Evolutionary conservation across 345 rosid genomes (phyloP), one percentile per base, ranked within the genome.

Genomic region (Excoecaria agallocha): DNA sequence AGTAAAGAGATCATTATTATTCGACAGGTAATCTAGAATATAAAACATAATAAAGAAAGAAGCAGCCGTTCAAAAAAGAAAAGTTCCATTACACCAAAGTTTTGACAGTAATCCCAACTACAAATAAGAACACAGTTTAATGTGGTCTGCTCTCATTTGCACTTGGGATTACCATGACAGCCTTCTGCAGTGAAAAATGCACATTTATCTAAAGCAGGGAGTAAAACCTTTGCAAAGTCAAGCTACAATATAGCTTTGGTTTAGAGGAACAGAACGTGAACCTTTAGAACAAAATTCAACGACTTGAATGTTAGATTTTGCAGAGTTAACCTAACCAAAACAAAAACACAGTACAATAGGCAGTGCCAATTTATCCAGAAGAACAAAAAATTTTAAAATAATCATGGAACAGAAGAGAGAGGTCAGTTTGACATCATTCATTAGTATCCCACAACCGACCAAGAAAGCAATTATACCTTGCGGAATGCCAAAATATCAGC

Each of bases 401-500:
- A 20, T 3, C 37, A 72, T 24, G 8, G 25, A 66, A n/a, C 43
- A 37, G 6, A 58, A 16, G 19, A 12, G 38, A 68, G 38, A 68
- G 4, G 24, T 16, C n/a, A 3, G 51, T 25, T 35, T 12, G 6
- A 46, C 59, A 52, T 35, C 12, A 55, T 54, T 59, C 15, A 73
- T 25, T 17, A 20, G 13, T 39, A 60, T 57, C 17, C 69, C 59
- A 55, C 22, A 54, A 10, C n/a, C 25, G 61, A 39, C 65, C 30
- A 70, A 65, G 16, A 45, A 22, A 52, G 70, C 58, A 48, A 67
- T 41, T 80, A 73, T 82, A 96, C 99, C 98, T 96, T 96, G 76
- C 93, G 85, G 80, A 81, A 96, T 60, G 98, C 99, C 81, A 93
- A 83, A 66, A 85, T 87, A 85, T 96, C 99, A 66, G 99, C 87